These are phyloP conservation scores for Lichtheimia ornata DNA, from an alignment of 371 early-diverging fungal genomes.

Conservation along the genomic window DNA sequence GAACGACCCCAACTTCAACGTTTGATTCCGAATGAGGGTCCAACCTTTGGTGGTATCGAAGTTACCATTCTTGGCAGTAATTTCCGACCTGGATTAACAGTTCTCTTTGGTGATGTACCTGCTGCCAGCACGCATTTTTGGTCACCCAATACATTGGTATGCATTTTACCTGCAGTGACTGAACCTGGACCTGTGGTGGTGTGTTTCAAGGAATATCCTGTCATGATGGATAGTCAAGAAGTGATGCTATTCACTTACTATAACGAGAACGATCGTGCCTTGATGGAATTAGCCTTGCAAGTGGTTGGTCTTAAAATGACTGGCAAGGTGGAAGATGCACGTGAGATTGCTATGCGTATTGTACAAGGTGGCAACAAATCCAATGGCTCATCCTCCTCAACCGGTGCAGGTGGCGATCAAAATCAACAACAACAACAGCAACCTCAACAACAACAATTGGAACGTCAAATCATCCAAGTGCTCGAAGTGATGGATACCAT, in stretches of 20 bases:
- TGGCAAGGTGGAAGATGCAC: slow-evolving; percentile 73
- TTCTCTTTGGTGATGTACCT: slow-evolving; percentile 61
- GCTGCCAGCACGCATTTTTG: slow-evolving; percentile 67
- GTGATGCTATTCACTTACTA: slow-evolving; percentile 63
- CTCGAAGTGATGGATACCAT: slow-evolving; percentile 42
- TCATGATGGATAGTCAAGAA: slow-evolving; percentile 45
- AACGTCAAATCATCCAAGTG: slow-evolving; percentile 45
- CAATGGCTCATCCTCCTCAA: slow-evolving; percentile 9
- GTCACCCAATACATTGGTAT: slow-evolving; percentile 79
- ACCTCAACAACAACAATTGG: slow-evolving; percentile 28
- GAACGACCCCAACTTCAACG: slow-evolving; percentile 50
- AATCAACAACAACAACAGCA: slow-evolving; percentile 17
- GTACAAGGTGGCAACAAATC: slow-evolving; percentile 62
- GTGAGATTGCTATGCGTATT: slow-evolving; percentile 76
- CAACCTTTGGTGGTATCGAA: slow-evolving; percentile 83
- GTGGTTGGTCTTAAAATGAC: slow-evolving; percentile 86
- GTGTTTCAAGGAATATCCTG: slow-evolving; percentile 65
- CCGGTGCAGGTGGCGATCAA: background rate
- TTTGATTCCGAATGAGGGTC: slow-evolving; percentile 77
- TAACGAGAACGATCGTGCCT: slow-evolving; percentile 78
- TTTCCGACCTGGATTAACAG: slow-evolving; percentile 69
- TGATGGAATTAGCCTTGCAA: slow-evolving; percentile 88
- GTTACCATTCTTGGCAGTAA: slow-evolving; percentile 80
- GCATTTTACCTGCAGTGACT: slow-evolving; percentile 78
- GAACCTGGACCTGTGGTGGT: slow-evolving; percentile 81